Conservation (phyloP, 805 yeast genomes). For the Pichia gijzeniarum region DNA sequence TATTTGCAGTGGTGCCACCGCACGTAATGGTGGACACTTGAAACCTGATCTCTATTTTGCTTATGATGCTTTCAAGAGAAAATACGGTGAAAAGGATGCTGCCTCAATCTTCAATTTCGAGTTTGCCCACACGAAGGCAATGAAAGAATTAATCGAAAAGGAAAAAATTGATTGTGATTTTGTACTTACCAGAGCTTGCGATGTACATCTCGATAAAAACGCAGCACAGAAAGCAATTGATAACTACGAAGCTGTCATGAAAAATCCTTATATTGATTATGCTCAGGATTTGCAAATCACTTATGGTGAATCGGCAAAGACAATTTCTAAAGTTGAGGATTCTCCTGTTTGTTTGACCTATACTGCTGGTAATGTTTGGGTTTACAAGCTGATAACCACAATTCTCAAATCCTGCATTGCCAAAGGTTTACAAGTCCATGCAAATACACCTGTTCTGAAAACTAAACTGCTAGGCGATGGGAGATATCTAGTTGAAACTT, state of each 20-base stretch:
- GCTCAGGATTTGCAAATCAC: conserved; percentile 29
- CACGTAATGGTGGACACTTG: conserved; percentile 45
- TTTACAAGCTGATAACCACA: conserved; percentile 34
- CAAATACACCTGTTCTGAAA: conserved; percentile 33
- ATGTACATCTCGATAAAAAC: conserved; percentile 19
- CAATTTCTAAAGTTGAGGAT: conserved; percentile 25
- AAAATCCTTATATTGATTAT: conserved; percentile 8
- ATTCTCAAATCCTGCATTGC: conserved; percentile 28
- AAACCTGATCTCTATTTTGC: conserved; percentile 30
- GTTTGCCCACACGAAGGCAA: conserved; percentile 27
- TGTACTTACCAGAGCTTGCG: conserved; percentile 27
- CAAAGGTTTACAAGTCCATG: conserved; percentile 36
- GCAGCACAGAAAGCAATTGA: conserved; percentile 20
- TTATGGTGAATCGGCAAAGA: conserved; percentile 29
- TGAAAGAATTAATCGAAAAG: conserved; percentile 30
- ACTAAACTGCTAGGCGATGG: conserved; percentile 25
- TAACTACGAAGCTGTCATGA: conserved; percentile 18
- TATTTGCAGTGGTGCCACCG: conserved; percentile 37
- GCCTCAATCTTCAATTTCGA: conserved; percentile 36
- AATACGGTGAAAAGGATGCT: conserved; percentile 26
- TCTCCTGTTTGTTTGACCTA: conserved; percentile 31
- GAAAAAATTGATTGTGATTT: conserved; percentile 31
- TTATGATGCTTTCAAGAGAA: conserved; percentile 13
- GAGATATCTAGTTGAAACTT: conserved; percentile 29
- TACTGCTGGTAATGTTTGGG: conserved; percentile 41